Evolutionary conservation across 768 basidiomycete species (phyloP).

Genomic region (Omphalotus guepiniiformis): DNA sequence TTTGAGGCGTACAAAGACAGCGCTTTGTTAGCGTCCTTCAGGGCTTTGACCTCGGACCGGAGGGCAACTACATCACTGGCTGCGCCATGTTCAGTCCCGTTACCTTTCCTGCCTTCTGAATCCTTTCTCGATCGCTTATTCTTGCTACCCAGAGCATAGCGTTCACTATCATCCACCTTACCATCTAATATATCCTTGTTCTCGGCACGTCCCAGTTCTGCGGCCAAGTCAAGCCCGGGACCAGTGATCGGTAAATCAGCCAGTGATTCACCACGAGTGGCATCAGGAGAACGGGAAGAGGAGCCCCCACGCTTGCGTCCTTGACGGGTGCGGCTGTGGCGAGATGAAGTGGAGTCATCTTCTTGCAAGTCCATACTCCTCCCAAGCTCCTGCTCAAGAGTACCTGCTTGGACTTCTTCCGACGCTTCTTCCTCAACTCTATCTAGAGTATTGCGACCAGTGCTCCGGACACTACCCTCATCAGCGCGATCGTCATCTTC

Average conservation of each 20-base stretch:
- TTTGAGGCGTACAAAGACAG: slow-evolving; percentile 93
- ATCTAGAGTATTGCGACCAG: slow-evolving; percentile 54
- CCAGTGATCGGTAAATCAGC: slow-evolving; percentile 86
- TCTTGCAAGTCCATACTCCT: slow-evolving; percentile 33
- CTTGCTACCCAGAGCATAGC: slow-evolving; percentile 43
- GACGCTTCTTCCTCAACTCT: slow-evolving; percentile 50
- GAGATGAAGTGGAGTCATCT: slow-evolving; percentile 35
- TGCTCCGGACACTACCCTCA: slow-evolving; percentile 53
- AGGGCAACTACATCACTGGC: slow-evolving; percentile 69
- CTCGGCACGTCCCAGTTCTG: slow-evolving; percentile 88
- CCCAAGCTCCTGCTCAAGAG: slow-evolving; percentile 30
- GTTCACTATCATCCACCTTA: slow-evolving; percentile 45
- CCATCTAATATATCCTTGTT: slow-evolving; percentile 76
- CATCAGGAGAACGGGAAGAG: slow-evolving; percentile 41
- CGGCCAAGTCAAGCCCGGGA: slow-evolving; percentile 85
- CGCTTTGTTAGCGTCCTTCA: slow-evolving; percentile 95
- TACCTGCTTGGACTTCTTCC: slow-evolving; percentile 4
- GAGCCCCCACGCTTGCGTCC: slow-evolving; percentile 51
- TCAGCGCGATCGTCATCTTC: slow-evolving; percentile 44
- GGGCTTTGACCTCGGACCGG: slow-evolving; percentile 80
- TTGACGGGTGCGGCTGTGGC: slow-evolving; percentile 38
- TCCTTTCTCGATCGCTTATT: slow-evolving; percentile 46
- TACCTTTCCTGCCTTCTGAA: slow-evolving; percentile 34
- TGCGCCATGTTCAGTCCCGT: slow-evolving; percentile 39
- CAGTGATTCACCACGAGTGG: slow-evolving; percentile 70